A percentile compares a stretch with the other conserved stretches of the same genome.
Conservation (phyloP, 306 rosid genomes). For the Cucumis cinereus region DNA sequence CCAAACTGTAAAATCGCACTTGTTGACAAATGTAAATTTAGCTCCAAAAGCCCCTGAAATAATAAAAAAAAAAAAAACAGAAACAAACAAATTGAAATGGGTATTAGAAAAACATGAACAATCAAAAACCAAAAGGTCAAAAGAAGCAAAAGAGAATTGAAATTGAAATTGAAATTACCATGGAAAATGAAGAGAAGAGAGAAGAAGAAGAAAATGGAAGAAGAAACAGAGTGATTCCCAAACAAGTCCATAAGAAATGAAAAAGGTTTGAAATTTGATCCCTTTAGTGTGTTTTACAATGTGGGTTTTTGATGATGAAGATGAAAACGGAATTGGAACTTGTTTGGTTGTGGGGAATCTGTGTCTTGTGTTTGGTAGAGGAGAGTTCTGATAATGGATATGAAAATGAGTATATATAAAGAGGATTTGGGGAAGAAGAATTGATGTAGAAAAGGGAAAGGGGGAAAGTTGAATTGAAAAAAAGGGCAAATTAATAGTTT, state of each 20-base stretch:
- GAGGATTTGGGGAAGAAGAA: neutral
- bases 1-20: constrained; percentile 55
- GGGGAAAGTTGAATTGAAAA: neutral
- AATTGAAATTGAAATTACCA: neutral
- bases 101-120: no score
- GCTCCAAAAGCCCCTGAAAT: constrained; percentile 39
- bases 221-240: neutral
- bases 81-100: neutral
- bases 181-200: neutral
- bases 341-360: neutral
- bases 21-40: constrained; percentile 41
- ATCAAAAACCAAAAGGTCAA: neutral
- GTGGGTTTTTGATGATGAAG: neutral
- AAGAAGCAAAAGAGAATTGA: neutral
- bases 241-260: neutral
- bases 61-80: neutral
- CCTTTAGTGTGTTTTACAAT: neutral
- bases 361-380: neutral
- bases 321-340: neutral
- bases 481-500: neutral
- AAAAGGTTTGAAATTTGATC: neutral
- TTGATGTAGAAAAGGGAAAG: neutral
- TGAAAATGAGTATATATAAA: neutral
- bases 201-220: neutral
- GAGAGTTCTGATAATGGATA: neutral